phyloP scores from a whole-genome alignment of 305 asterid species.

The Caryopteris hybrid region DNA sequence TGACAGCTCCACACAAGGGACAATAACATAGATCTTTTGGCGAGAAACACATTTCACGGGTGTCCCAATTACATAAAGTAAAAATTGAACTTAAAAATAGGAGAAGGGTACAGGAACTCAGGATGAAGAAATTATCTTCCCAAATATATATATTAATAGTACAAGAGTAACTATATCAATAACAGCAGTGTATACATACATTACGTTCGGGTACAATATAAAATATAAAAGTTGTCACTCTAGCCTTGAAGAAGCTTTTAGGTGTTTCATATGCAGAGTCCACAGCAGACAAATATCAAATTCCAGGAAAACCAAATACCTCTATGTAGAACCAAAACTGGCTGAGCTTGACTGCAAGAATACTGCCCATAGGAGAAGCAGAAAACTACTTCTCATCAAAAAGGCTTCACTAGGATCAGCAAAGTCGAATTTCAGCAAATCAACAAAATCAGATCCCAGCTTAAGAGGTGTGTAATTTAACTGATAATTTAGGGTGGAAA shows the following conservation, averaged over 20 bases:
- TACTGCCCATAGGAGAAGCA: neutral
- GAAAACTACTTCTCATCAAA: neutral
- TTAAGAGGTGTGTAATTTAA: neutral
- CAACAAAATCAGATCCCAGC: neutral
- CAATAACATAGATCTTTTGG: no score
- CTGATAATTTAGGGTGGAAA: neutral
- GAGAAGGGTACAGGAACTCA: no score
- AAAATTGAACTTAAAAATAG: no score
- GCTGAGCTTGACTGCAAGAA: neutral
- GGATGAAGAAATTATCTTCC: no score
- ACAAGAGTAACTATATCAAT: neutral
- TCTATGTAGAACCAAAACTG: constrained; percentile 16
- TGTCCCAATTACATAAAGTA: no score
- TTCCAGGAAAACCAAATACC: neutral
- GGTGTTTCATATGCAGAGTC: neutral
- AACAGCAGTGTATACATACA: neutral
- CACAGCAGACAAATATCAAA: neutral
- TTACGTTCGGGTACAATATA: neutral
- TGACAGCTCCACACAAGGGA: no score
- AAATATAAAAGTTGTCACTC: neutral
- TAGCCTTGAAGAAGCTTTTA: neutral
- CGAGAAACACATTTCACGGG: no score
- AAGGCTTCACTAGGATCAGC: neutral
- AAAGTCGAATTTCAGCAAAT: neutral
- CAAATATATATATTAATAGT: neutral